phyloP scores from a whole-genome alignment of 2,329 filamentous ascomycete genomes.

The Botrytis squamosa region DNA sequence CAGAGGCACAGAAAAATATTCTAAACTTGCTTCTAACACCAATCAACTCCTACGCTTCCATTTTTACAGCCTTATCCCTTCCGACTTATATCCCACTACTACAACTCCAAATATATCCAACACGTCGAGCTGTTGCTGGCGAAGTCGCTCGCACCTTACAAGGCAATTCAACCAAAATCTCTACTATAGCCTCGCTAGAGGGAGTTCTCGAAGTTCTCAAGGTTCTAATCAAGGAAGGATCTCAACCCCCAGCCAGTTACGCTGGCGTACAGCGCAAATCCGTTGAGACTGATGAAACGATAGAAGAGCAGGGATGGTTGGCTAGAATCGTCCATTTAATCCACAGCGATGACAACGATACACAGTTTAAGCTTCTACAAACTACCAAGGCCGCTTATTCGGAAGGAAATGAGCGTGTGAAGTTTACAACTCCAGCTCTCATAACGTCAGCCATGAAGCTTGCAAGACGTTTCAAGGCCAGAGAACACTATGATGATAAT shows the following conservation, averaged over 20 bases:
- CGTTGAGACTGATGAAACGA: conserved; percentile 90
- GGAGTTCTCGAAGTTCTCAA: conserved; percentile 85
- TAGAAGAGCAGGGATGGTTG: conserved; percentile 97
- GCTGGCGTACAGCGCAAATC: conserved; percentile 73
- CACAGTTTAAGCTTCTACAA: conserved; percentile 91
- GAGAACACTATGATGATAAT: conserved; percentile 82
- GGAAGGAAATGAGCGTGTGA: conserved; percentile 92
- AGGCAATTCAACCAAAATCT: conserved; percentile 76
- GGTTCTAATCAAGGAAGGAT: conserved; percentile 90
- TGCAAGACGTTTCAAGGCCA: conserved; percentile 80
- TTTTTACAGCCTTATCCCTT: conserved; percentile 93
- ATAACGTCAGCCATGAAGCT: conserved; percentile 89
- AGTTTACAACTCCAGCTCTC: conserved; percentile 90
- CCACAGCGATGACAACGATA: conserved; percentile 80
- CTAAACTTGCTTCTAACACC: conserved; percentile 88
- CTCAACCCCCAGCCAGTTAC: conserved; percentile 80
- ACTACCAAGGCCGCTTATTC: conserved; percentile 80
- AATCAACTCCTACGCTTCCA: conserved; percentile 82
- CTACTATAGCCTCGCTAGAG: conserved; percentile 75
- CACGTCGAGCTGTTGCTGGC: conserved; percentile 83
- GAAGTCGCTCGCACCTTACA: conserved; percentile 83
- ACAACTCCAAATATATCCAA: conserved; percentile 89
- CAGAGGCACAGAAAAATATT: conserved; percentile 82
- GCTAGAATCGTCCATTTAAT: conserved; percentile 89
- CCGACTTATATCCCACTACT: conserved; percentile 89